Evolutionary conservation across 192 early-diverging fungal species (phyloP).

Genomic region (Coemansia sp.): DNA sequence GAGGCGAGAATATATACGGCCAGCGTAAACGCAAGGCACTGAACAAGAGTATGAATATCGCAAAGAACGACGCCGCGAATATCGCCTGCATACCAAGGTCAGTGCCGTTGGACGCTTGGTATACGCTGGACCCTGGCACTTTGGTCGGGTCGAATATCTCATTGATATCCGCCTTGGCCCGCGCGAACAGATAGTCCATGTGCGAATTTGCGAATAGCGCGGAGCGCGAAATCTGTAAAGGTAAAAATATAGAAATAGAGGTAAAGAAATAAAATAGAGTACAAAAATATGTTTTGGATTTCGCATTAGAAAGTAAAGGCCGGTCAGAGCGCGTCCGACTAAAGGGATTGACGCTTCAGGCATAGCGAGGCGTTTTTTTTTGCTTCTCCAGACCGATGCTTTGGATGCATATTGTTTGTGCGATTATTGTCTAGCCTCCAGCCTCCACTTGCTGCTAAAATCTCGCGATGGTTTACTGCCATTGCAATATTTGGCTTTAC

Average conservation of each 20-base stretch:
- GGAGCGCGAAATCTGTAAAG: not conserved
- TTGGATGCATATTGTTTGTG: not conserved
- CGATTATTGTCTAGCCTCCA: not conserved
- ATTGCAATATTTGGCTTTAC: not conserved
- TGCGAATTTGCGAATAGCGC: not conserved
- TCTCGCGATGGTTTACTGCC: not conserved
- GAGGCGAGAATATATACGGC: constrained; percentile 52
- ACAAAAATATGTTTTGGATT: not conserved
- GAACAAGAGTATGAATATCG: constrained; percentile 33
- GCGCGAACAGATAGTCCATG: constrained; percentile 1
- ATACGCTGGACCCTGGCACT: constrained; percentile 48
- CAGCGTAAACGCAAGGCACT: constrained; percentile 41
- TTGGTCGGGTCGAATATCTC: constrained; percentile 49
- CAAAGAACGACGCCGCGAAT: constrained; percentile 43
- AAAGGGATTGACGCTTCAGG: not conserved
- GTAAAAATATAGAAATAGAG: not conserved
- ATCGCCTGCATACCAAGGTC: constrained; percentile 52
- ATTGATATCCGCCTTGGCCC: constrained; percentile 26
- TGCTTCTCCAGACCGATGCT: not conserved
- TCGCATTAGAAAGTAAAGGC: not conserved
- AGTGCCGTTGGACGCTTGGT: constrained; percentile 47
- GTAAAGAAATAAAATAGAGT: not conserved
- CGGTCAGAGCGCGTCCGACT: not conserved
- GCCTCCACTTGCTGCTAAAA: not conserved
- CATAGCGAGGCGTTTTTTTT: not conserved